phyloP scores from a whole-genome alignment of 345 rosid genomes.

The Passiflora organensis region DNA sequence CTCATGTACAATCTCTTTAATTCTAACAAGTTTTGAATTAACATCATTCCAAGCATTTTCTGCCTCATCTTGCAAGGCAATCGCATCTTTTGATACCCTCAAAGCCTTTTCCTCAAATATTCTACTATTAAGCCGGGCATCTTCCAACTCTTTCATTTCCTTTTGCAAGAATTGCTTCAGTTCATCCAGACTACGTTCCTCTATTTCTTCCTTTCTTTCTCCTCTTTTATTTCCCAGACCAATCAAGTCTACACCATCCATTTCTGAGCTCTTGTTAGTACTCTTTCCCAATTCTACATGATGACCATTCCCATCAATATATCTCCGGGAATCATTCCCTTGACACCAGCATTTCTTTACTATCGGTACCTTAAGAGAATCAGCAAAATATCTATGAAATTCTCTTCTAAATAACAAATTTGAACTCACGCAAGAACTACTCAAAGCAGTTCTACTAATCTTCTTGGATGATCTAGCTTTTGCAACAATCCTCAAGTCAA shows the following conservation, averaged over 20 bases:
- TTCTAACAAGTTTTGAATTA: slow-evolving; percentile 41
- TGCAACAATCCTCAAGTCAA: slow-evolving; percentile 25
- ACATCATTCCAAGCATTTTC: slow-evolving; percentile 58
- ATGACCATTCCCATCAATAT: slow-evolving; percentile 51
- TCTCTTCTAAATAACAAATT: slow-evolving; percentile 22
- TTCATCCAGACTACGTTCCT: slow-evolving; percentile 47
- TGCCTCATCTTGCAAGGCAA: slow-evolving; percentile 77
- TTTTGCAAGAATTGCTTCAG: slow-evolving; percentile 53
- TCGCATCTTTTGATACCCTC: slow-evolving; percentile 72
- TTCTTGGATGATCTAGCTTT: slow-evolving; percentile 20
- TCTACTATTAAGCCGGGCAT: slow-evolving; percentile 67
- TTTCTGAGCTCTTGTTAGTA: slow-evolving; percentile 21
- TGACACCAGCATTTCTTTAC: slow-evolving; percentile 44
- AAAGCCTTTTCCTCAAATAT: slow-evolving; percentile 89
- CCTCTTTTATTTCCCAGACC: slow-evolving; percentile 22
- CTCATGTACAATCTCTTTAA: slow-evolving; percentile 58
- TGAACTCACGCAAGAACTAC: slow-evolving; percentile 29
- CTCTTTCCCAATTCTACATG: slow-evolving; percentile 40
- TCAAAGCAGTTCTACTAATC: too few species aligned
- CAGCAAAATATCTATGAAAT: slow-evolving; percentile 20
- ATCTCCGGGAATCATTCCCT: slow-evolving; percentile 57
- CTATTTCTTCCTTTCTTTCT: slow-evolving; percentile 27
- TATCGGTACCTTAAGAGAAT: slow-evolving; percentile 24
- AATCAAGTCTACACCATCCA: background rate
- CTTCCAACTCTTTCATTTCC: slow-evolving; percentile 64